Evolutionary conservation across 225 moss, liverwort and hornwort genomes (phyloP), one percentile per base, ranked within the genome.

Genomic region (Pseudoscleropodium purum): DNA sequence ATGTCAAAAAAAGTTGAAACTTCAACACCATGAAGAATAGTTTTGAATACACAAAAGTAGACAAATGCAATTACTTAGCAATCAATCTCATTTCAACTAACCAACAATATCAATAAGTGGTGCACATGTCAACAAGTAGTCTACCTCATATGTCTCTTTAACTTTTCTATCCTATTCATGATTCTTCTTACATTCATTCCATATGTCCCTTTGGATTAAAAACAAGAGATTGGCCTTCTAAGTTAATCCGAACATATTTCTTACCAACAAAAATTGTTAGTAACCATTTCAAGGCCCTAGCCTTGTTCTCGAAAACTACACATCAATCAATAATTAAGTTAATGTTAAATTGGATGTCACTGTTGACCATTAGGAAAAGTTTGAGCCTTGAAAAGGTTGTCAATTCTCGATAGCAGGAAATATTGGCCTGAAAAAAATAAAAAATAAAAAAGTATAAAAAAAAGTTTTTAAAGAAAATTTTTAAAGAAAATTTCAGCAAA

Each of bases 171-270:
- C 81, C 78, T 89, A 64, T 45, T 86, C 81, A 92, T 74, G 60
- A 93, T 92, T 88, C 76, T 90, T 86, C 87, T 90, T 68, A 92
- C 90, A 79, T 90, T 90, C 64, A 51, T 85, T 86, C 74, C 90
- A 82, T 81, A 87, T 43, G 65, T 47, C 84, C 93, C 90, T 92
- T 15, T 90, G 31, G 37, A 33, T 86, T 86, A 89, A 15, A 86
- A 84, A 8, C 84, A 78, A 81, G 54, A 76, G 17, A 89, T 15
- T 54, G 75, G 69, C 37, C 62, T 69, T 76, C 75, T 89, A 47
- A 91, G 75, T 67, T 52, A 89, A 70, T 62, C 61, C 61, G 45
- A 61, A 67, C 43, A 27, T 51, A 63, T 91, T 84, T 80, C 79
- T 10, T 49, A 49, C 49, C 49, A 84, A 86, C 33, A 27, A 86